Base-by-base conservation (phyloP, 257 asterid species). In the Lycium barbarum region DNA sequence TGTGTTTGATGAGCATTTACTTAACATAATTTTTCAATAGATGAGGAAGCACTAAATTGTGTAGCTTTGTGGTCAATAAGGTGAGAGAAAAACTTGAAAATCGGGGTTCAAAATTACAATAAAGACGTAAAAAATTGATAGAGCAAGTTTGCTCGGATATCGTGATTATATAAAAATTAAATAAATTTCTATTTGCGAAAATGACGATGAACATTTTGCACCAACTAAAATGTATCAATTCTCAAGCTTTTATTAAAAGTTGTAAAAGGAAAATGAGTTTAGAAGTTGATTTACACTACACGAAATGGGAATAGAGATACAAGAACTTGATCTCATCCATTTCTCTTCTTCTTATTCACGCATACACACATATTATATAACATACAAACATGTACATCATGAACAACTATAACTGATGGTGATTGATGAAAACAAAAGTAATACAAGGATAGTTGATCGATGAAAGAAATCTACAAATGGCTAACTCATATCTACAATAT, bases 401-500 rank as follows among this genome's bases (percentile, higher is more conserved):
- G 61, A 74, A 74, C 81, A 76, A 53, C 81, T 76, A 43, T 71
- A 51, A 7, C 51, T 6, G 62, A 74, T 51, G 43, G 62, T 22
- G 81, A 74, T 74, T 49, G 61, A 74, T 20, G 63, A 22, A 74
- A 14, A 26, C 13, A 49, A 74, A 72, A 10, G n/a, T 54, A 68
- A 68, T 35, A 18, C 54, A 38, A 73, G 26, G 61, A 51, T 7
- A 51, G 47, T 51, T 26, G 82, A 76, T 51, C 3, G 55, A 13
- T 76, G 62, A 22, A 51, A 76, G 81, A 76, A 49, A 22, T 53
- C 82, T 14, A 20, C 51, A 76, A 51, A 1, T 74, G n/a, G 81
- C 62, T 65, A 22, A 58, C 38, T 26, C 26, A 14, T 73, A n/a
- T 18, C 81, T 47, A 51, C 2, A 51, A 76, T 76, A 76, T 26